Evolutionary conservation across 495 filamentous ascomycete genomes (phyloP).

Genomic region (Xylaria grammica): DNA sequence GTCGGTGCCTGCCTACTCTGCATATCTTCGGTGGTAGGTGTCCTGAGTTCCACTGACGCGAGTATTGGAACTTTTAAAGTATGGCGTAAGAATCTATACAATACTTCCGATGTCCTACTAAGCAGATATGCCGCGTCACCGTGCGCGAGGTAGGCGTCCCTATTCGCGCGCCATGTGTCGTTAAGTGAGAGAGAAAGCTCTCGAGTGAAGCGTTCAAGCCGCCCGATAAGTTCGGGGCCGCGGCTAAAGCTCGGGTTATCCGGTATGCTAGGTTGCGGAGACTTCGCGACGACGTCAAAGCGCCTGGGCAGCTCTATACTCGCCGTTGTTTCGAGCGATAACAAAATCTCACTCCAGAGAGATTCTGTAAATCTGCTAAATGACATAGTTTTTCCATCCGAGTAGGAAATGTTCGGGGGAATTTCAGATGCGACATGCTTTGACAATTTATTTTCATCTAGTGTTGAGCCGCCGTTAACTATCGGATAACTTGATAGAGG

Average conservation of each 20-base stretch:
- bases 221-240: not conserved
- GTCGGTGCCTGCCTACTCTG: conserved; percentile 13
- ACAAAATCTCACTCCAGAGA: not conserved
- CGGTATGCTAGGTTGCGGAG: not conserved
- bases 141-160: conserved; percentile 16
- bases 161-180: conserved; percentile 16
- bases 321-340: conserved; percentile 1
- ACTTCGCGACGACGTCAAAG: conserved; percentile 1
- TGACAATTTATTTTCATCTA: not conserved
- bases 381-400: not conserved
- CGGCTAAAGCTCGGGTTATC: conserved; percentile 1
- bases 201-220: not conserved
- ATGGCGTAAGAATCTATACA: conserved; percentile 18
- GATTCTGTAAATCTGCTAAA: not conserved
- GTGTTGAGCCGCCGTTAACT: not conserved
- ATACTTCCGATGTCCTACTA: conserved; percentile 14
- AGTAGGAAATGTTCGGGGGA: not conserved
- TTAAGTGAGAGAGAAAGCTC: not conserved
- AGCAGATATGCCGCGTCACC: conserved; percentile 19
- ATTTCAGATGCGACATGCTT: not conserved
- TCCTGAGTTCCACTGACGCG: not conserved
- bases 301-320: not conserved
- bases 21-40: not conserved
- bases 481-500: not conserved
- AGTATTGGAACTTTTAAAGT: conserved; percentile 14